phyloP scores from a whole-genome alignment of 352 stramenopile genomes.

The Globisporangium abappressorium region DNA sequence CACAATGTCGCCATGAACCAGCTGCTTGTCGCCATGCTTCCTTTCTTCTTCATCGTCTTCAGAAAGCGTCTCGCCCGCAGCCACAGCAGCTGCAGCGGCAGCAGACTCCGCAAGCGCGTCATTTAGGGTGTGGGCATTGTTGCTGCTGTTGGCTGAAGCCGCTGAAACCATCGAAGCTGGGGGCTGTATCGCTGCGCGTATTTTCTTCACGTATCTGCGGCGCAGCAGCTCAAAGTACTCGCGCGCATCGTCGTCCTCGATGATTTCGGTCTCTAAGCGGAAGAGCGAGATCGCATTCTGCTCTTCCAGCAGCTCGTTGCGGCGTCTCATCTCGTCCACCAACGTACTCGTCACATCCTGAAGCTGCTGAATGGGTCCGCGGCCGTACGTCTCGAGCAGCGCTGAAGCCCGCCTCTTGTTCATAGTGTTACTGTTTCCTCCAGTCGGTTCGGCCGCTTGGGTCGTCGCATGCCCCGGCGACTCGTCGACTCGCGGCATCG shows the following conservation, averaged over 20 bases:
- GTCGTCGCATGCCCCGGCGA: not conserved
- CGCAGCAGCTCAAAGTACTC: constrained; percentile 53
- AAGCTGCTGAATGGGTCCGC: constrained; percentile 22
- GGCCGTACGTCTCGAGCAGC: constrained; percentile 12
- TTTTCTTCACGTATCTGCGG: constrained; percentile 51
- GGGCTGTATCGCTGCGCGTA: constrained; percentile 24
- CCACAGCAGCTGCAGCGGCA: not conserved
- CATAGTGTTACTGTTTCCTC: not conserved
- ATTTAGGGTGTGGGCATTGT: not conserved
- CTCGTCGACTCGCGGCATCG: constrained; percentile 13
- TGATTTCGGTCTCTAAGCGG: constrained; percentile 41
- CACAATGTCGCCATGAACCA: constrained; percentile 6
- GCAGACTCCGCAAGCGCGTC: constrained; percentile 4
- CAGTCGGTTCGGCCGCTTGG: constrained; percentile 1
- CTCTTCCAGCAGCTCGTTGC: constrained; percentile 71
- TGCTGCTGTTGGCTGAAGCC: not conserved
- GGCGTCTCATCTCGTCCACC: constrained; percentile 49
- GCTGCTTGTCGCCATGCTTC: constrained; percentile 6
- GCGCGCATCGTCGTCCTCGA: constrained; percentile 46
- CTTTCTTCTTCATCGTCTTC: constrained; percentile 1
- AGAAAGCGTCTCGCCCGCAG: not conserved
- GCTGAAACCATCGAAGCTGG: not conserved
- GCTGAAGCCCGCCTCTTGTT: constrained; percentile 12
- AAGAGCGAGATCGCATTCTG: constrained; percentile 73
- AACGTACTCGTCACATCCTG: constrained; percentile 31